Percentiles rank a stretch among this genome's conserved stretches.
phyloP scores from a whole-genome alignment of 1,139 yeast genomes.

The Kodamaea derodonti region DNA sequence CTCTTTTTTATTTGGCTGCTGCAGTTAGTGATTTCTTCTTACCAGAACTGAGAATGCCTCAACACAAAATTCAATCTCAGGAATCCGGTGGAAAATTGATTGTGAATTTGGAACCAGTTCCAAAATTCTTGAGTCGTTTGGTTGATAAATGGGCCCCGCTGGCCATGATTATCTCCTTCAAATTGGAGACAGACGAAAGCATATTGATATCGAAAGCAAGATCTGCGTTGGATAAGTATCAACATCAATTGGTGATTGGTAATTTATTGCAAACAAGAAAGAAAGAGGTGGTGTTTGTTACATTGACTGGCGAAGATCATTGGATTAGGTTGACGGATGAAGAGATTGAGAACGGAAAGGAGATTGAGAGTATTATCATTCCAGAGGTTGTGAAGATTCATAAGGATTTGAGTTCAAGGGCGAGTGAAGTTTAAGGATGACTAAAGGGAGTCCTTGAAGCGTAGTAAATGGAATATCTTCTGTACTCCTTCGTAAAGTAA shows the following conservation, averaged over 20 bases:
- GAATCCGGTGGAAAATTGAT: constrained; percentile 68
- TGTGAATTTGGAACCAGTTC: constrained; percentile 90
- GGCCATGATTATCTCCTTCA: constrained; percentile 93
- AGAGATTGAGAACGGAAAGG: constrained; percentile 39
- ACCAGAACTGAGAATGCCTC: constrained; percentile 80
- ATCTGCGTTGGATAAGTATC: constrained; percentile 76
- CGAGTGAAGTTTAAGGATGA: no score
- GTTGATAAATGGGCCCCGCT: constrained; percentile 95
- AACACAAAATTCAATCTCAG: constrained; percentile 90
- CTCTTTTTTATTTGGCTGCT: constrained; percentile 87
- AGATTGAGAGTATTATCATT: constrained; percentile 73
- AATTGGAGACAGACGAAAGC: constrained; percentile 80
- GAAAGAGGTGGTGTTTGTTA: constrained; percentile 82
- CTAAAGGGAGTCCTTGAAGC: no score
- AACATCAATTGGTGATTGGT: constrained; percentile 93
- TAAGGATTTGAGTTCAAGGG: no score
- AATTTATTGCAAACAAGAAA: constrained; percentile 88
- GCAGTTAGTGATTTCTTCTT: constrained; percentile 96
- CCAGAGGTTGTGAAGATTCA: constrained; percentile 71
- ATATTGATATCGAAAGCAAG: constrained; percentile 73
- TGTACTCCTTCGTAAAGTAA: no score
- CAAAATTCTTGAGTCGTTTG: constrained; percentile 81
- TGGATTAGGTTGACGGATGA: constrained; percentile 53
- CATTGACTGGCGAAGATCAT: constrained; percentile 35
- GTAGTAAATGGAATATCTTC: no score